Percentiles rank a stretch among this genome's conserved stretches.
Evolutionary conservation across 2,329 filamentous ascomycete species (phyloP).

Genomic region (Dendryphion nanum): DNA sequence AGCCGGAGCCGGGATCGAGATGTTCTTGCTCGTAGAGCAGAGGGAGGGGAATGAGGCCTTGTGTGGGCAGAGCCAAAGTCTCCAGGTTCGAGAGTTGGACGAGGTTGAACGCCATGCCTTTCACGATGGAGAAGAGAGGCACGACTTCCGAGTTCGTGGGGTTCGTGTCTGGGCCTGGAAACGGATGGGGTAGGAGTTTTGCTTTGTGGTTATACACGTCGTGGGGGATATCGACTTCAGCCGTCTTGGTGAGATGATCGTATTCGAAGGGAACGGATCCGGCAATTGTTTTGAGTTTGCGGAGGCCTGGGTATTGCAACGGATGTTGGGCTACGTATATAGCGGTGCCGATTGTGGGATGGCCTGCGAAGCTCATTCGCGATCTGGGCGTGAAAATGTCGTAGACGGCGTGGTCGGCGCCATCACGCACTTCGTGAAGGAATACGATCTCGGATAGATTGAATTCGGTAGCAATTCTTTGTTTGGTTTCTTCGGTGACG

Average conservation of each 20-base stretch:
- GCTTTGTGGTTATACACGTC: slow-evolving; percentile 59
- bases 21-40: slow-evolving; percentile 25
- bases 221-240: slow-evolving; percentile 63
- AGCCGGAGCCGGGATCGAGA: slow-evolving; percentile 34
- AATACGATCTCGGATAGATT: slow-evolving; percentile 58
- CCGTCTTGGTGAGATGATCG: slow-evolving; percentile 16
- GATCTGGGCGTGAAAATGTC: slow-evolving; percentile 53
- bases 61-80: slow-evolving; percentile 25
- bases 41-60: slow-evolving; percentile 42
- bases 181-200: slow-evolving; percentile 33
- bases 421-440: slow-evolving; percentile 39
- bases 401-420: slow-evolving; percentile 24
- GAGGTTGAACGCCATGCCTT: slow-evolving; percentile 69
- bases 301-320: slow-evolving; percentile 7
- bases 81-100: slow-evolving; percentile 59
- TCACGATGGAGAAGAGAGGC: slow-evolving; percentile 54
- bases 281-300: slow-evolving; percentile 13
- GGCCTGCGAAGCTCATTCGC: slow-evolving; percentile 56
- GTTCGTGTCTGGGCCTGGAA: slow-evolving; percentile 7
- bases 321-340: slow-evolving; percentile 42
- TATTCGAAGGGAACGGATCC: slow-evolving; percentile 16
- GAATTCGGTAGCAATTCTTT: slow-evolving; percentile 54
- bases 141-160: slow-evolving; percentile 12
- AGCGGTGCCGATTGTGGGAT: slow-evolving; percentile 56
- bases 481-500: slow-evolving; percentile 49